Percentiles rank a stretch among this genome's conserved stretches.
These are phyloP conservation scores for Calonectria honghensis DNA, from an alignment of 2,329 filamentous ascomycete species.

Conservation along the genomic window DNA sequence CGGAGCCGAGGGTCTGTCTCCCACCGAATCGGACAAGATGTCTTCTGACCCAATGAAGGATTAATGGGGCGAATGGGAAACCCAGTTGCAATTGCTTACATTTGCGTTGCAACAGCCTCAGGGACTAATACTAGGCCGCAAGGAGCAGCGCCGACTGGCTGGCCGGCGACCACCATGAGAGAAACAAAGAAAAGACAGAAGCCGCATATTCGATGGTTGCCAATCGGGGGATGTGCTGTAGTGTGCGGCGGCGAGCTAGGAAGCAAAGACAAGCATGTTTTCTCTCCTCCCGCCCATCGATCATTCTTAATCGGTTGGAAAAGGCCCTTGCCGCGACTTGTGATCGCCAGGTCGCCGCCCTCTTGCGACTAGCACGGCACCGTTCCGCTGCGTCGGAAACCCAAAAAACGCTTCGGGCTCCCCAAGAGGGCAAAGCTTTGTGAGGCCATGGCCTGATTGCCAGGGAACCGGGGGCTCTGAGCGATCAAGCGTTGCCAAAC, in stretches of 20 bases:
- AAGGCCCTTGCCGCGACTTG: not conserved
- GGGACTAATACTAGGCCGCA: constrained; percentile 1
- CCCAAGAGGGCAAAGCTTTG: constrained; percentile 2
- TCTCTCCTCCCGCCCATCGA: constrained; percentile 2
- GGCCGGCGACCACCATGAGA: not conserved
- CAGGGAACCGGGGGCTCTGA: not conserved
- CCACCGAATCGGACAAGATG: not conserved
- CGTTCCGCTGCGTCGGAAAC: not conserved
- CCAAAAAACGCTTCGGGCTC: not conserved
- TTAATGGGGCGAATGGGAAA: constrained; percentile 15
- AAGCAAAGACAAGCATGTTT: constrained; percentile 3
- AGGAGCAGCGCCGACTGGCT: not conserved
- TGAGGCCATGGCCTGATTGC: not conserved
- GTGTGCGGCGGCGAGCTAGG: not conserved
- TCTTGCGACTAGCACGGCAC: constrained; percentile 19
- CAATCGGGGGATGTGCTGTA: not conserved
- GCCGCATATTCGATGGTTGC: not conserved
- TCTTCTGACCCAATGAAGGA: not conserved
- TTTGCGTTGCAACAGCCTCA: constrained; percentile 13
- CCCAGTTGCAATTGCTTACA: not conserved
- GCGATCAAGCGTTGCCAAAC: not conserved
- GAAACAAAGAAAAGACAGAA: not conserved
- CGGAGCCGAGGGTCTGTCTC: not conserved
- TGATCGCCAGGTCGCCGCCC: constrained; percentile 5
- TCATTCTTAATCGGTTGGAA: not conserved